Percentiles rank a stretch among this genome's conserved stretches.
Conservation (phyloP, 768 basidiomycete species). For the Lactarius pseudohatsudake region DNA sequence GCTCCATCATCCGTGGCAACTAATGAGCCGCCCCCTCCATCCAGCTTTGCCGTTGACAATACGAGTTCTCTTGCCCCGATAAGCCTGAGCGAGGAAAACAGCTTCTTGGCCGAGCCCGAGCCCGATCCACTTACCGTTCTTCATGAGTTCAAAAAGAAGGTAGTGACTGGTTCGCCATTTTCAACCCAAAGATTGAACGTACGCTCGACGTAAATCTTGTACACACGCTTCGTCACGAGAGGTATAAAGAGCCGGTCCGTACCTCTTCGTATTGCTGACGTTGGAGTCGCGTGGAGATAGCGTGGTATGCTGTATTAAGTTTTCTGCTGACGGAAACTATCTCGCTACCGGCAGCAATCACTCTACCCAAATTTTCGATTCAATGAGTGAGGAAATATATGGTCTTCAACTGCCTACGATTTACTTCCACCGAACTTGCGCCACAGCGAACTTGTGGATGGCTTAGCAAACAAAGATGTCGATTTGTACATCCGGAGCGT, state of each 20-base stretch:
- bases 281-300: conserved; percentile 36
- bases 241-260: conserved; percentile 44
- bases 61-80: conserved; percentile 25
- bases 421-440: conserved; percentile 2
- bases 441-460: conserved; percentile 72
- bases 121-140: conserved; percentile 47
- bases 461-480: conserved; percentile 62
- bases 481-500: conserved; percentile 90
- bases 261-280: conserved; percentile 3
- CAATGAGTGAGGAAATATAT: conserved; percentile 78
- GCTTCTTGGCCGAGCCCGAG: conserved; percentile 51
- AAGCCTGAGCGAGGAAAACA: conserved; percentile 17
- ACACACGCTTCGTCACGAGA: conserved; percentile 86
- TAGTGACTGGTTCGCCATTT: conserved; percentile 84
- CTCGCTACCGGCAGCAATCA: conserved; percentile 96
- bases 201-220: conserved; percentile 76
- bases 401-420: background rate
- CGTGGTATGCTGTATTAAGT: conserved; percentile 87
- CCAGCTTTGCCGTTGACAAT: background rate
- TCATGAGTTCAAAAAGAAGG: conserved; percentile 68
- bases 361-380: conserved; percentile 93
- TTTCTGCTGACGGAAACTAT: conserved; percentile 89
- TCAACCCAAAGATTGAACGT: conserved; percentile 77
- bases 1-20: conserved; percentile 11
- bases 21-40: conserved; percentile 3